phyloP scores from a whole-genome alignment of 257 asterid genomes.

The Buddleja alternifolia region DNA sequence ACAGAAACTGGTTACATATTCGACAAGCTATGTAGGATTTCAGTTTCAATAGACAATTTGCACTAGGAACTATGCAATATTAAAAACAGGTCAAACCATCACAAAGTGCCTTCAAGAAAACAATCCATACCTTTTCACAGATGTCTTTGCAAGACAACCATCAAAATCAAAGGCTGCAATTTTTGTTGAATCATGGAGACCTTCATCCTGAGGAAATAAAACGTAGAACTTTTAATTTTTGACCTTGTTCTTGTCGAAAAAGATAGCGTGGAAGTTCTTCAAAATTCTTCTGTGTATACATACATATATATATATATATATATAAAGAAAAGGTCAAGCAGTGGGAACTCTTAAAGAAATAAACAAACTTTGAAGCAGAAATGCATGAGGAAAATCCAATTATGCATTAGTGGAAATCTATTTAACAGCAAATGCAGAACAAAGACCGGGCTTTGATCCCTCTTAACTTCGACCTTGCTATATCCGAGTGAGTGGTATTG shows the following conservation, averaged over 20 bases:
- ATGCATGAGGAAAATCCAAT: background rate
- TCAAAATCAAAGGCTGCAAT: slow-evolving; percentile 99
- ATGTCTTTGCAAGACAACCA: slow-evolving; percentile 91
- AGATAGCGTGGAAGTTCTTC: background rate
- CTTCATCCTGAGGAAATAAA: slow-evolving; percentile 62
- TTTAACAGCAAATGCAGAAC: no score
- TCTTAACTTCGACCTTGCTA: no score
- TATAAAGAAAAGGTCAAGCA: background rate
- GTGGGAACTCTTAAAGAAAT: background rate
- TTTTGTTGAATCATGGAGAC: slow-evolving; percentile 71
- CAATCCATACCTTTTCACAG: slow-evolving; percentile 71
- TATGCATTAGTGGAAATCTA: no score
- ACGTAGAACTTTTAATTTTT: background rate
- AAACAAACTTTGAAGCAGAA: background rate
- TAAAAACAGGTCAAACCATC: slow-evolving; percentile 15
- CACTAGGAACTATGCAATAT: slow-evolving; percentile 15
- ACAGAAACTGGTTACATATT: background rate
- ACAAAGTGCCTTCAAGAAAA: slow-evolving; percentile 14
- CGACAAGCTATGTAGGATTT: slow-evolving; percentile 1
- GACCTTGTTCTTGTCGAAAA: background rate
- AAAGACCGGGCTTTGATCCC: no score
- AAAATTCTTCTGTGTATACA: background rate
- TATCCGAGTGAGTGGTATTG: no score
- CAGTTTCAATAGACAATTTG: slow-evolving; percentile 5
- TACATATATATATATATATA: background rate